Conservation (phyloP, 257 asterid genomes). For the Penstemon davidsonii region DNA sequence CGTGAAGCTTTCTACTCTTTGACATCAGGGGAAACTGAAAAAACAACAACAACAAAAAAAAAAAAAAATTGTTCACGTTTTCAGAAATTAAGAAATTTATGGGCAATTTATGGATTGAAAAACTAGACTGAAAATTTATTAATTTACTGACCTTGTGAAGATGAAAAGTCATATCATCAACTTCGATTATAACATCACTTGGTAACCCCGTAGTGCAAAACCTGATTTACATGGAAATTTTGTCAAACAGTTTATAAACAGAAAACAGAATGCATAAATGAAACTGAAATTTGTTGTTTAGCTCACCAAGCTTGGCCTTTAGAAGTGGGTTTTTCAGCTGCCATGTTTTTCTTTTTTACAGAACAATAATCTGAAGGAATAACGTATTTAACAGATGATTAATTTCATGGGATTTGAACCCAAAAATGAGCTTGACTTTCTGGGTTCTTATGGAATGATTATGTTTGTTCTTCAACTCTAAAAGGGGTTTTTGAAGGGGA, state of each 20-base stretch:
- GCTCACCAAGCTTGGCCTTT: constrained; percentile 96
- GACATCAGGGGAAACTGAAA: constrained; percentile 91
- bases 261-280: background rate
- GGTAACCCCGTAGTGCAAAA: constrained; percentile 96
- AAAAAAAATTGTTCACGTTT: background rate
- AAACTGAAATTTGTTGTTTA: background rate
- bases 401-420: constrained; percentile 52
- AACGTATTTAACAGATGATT: constrained; percentile 15
- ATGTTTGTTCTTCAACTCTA: constrained; percentile 31
- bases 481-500: constrained; percentile 12
- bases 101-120: background rate
- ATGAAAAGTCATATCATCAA: constrained; percentile 86
- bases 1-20: constrained; percentile 82
- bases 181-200: constrained; percentile 78
- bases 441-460: constrained; percentile 46
- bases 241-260: constrained; percentile 5
- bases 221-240: constrained; percentile 45
- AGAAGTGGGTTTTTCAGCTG: constrained; percentile 58
- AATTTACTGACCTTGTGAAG: constrained; percentile 70
- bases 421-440: constrained; percentile 35
- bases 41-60: no score
- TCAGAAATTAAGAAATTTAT: background rate
- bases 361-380: constrained; percentile 11
- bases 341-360: constrained; percentile 42
- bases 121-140: no score